Conservation (phyloP, 257 asterid species). For the Leptodermis oblonga region DNA sequence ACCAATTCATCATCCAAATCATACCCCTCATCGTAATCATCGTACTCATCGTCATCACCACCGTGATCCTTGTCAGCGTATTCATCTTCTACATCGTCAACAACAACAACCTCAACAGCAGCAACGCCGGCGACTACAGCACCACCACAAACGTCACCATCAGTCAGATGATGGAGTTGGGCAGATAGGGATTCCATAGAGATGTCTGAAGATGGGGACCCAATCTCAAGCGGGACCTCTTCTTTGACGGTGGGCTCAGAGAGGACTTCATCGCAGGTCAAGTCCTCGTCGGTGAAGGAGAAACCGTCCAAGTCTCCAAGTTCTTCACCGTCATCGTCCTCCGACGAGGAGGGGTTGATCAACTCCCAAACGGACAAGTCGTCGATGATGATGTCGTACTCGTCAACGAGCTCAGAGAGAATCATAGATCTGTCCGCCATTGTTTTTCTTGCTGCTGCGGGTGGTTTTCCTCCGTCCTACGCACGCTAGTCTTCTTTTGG, state of each 20-base stretch:
- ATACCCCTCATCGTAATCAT: constrained; percentile 23
- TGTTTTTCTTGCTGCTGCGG: constrained; percentile 26
- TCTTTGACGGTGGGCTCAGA: not conserved
- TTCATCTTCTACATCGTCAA: not conserved
- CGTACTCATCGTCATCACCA: constrained; percentile 23
- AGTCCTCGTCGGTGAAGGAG: constrained; percentile 10
- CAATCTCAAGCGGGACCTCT: constrained; percentile 6
- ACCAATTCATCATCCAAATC: constrained; percentile 72
- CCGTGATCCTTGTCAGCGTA: constrained; percentile 12
- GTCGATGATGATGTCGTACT: constrained; percentile 35
- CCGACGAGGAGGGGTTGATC: constrained; percentile 60
- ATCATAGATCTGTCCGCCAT: constrained; percentile 34
- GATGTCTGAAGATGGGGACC: constrained; percentile 26
- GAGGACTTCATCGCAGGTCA: not conserved
- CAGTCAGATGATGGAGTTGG: not conserved
- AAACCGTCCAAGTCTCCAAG: constrained; percentile 20
- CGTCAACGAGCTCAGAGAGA: constrained; percentile 16
- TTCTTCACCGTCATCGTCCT: constrained; percentile 49
- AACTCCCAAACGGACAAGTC: constrained; percentile 70
- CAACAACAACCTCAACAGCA: not conserved
- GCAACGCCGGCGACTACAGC: constrained; percentile 9
- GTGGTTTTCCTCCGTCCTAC: constrained; percentile 26
- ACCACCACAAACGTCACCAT: not conserved
- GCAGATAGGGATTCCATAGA: constrained; percentile 15
- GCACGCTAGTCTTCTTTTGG: not conserved